Evolutionary conservation across 129 eudicot species (phyloP).

Genomic region (Chrysanthemum lavandulifolium): DNA sequence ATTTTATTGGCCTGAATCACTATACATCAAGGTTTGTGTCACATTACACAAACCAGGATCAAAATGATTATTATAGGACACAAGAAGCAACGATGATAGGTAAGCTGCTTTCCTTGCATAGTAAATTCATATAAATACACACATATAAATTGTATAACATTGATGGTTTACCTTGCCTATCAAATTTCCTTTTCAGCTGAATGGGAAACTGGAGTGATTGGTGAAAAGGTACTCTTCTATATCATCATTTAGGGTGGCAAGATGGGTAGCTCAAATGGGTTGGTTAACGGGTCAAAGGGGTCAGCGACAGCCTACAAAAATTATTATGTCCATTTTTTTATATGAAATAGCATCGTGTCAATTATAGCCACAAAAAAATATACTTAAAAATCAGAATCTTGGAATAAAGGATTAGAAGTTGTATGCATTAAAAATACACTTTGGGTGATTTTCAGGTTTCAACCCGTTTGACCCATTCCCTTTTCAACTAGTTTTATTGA

Average conservation of each 20-base stretch:
- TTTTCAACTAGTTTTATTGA: not conserved
- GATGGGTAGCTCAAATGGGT: not conserved
- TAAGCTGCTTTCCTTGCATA: slow-evolving; percentile 23
- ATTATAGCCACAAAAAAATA: not conserved
- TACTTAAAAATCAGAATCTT: not conserved
- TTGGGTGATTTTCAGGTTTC: not conserved
- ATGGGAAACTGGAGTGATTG: slow-evolving; percentile 65
- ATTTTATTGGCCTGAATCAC: slow-evolving; percentile 74
- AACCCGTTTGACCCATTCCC: slow-evolving; percentile 1
- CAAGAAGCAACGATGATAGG: slow-evolving; percentile 61
- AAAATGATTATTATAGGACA: slow-evolving; percentile 38
- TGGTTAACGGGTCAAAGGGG: slow-evolving; percentile 1
- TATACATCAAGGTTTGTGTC: slow-evolving; percentile 68
- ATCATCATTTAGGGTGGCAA: slow-evolving; percentile 6
- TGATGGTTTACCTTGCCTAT: slow-evolving; percentile 8
- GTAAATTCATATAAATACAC: not conserved
- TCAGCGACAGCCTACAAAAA: too few relatives aligned
- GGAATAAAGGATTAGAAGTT: not conserved
- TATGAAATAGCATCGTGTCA: not conserved
- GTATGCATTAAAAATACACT: not conserved
- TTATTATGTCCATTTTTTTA: not conserved
- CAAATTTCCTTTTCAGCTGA: slow-evolving; percentile 43
- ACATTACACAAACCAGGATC: slow-evolving; percentile 37
- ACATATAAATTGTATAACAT: not conserved
- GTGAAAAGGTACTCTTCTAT: slow-evolving; percentile 52